A percentile compares a stretch with the other conserved stretches of the same genome.
Evolutionary conservation across 148 eudicot genomes (phyloP).

Genomic region (Vaccinium vitisidaea): DNA sequence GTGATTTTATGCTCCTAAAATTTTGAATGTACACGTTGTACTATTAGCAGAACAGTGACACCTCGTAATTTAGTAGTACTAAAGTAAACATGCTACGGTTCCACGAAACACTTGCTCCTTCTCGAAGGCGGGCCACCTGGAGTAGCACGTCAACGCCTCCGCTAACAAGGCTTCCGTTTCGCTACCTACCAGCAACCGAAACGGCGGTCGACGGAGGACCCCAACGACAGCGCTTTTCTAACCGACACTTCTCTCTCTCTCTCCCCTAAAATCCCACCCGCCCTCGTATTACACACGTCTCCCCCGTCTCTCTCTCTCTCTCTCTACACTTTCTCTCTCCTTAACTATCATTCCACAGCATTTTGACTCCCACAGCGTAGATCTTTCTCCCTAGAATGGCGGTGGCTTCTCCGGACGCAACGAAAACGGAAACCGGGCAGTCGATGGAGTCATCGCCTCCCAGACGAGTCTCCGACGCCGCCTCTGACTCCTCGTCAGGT

Average conservation of each 20-base stretch:
- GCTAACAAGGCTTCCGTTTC: neutral
- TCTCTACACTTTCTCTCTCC: neutral
- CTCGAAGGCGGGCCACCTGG: neutral
- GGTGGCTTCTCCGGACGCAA: slow-evolving; percentile 22
- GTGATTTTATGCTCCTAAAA: too few relatives aligned
- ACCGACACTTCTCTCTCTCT: neutral
- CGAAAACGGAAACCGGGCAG: slow-evolving; percentile 16
- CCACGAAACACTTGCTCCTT: too few relatives aligned
- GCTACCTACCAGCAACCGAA: slow-evolving; percentile 3
- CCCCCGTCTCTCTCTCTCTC: neutral
- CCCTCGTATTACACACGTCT: neutral
- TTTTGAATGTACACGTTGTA: too few relatives aligned
- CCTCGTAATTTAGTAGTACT: too few relatives aligned
- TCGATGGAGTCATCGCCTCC: slow-evolving; percentile 31
- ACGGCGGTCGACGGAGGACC: neutral
- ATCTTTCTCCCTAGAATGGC: slow-evolving; percentile 21
- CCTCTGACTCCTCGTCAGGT: slow-evolving; percentile 13
- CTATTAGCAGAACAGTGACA: too few relatives aligned
- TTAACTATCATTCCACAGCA: neutral
- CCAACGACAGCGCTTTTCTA: neutral
- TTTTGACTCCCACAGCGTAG: neutral
- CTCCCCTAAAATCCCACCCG: neutral
- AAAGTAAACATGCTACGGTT: too few relatives aligned
- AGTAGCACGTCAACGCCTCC: neutral
- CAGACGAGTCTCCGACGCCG: slow-evolving; percentile 24